Percentiles rank a stretch among this genome's conserved stretches.
Conservation (phyloP, 1,139 yeast species). For the Candida glucosophila region DNA sequence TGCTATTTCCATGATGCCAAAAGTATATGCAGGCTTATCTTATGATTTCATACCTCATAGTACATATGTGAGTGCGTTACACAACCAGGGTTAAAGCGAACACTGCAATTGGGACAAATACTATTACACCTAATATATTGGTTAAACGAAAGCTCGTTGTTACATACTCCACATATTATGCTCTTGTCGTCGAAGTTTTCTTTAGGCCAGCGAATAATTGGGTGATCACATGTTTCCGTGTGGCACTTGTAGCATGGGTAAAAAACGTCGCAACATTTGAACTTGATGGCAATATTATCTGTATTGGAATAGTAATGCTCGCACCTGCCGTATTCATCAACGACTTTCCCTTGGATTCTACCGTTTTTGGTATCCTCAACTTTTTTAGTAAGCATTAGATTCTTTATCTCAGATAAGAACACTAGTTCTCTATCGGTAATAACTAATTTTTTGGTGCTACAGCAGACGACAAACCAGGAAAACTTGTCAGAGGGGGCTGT, state of each 20-base stretch:
- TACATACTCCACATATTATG: conserved; percentile 32
- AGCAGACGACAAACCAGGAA: too few species aligned
- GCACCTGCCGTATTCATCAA: conserved; percentile 31
- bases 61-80: conserved; percentile 27
- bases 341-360: conserved; percentile 10
- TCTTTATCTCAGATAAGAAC: too few species aligned
- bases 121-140: conserved; percentile 13
- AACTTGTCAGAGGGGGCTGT: too few species aligned
- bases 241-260: conserved; percentile 39
- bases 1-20: too few species aligned
- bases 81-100: conserved; percentile 31
- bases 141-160: conserved; percentile 17
- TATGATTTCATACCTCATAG: too few species aligned
- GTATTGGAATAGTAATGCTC: conserved; percentile 24
- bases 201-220: conserved; percentile 11
- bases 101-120: conserved; percentile 18
- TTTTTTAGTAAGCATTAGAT: too few species aligned
- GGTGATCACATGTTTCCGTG: conserved; percentile 12
- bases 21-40: too few species aligned
- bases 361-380: too few species aligned
- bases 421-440: too few species aligned
- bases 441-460: conserved; percentile 1
- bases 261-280: conserved; percentile 28
- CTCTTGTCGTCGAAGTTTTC: conserved; percentile 11
- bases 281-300: conserved; percentile 36